Base-by-base conservation (phyloP, 768 basidiomycete genomes). In the Lenzites betulinus region DNA sequence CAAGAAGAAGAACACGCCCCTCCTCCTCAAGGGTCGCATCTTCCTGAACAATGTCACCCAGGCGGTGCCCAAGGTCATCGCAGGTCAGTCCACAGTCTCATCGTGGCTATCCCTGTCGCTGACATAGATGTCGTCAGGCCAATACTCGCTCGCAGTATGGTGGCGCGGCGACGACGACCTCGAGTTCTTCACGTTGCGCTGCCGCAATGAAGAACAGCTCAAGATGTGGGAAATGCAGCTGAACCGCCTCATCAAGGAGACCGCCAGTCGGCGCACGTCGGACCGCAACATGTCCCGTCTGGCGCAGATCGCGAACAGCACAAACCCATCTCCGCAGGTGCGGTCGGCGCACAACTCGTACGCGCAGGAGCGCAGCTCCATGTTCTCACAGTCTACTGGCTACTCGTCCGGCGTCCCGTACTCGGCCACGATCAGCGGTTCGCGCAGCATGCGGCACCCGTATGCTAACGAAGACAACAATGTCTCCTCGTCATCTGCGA, bases 41-140 rank as follows among this genome's bases (percentile, higher is more conserved):
- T 98, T 97, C 76, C 80, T 98, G 66, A 94, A 95, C 64, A 99
- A 98, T 68, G 93, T 98, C 52, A 95, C 93, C 0, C 83, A 89
- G 64, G 92, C 93, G 15, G 78, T 84, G 54, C 82, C 89, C n/a
- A 80, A 83, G 66, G 79, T 78, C 52, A 83, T 83, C 25, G 77
- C 79, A 63, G 83, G 93, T 90, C 66, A 59, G 87, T 81, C 61
- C 47, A 49, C 41, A 54, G 59, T 54, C 39, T 11, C 35, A 36
- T 60, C 62, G 62, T 49, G 50, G 30, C 50, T 38, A 11, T 5
- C 30, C 23, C 52, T 57, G 44, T 15, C 50, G 35, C 36, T 56
- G n/a, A 58, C 36, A 15, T 48, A 22, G 30, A n/a, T 33, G 53
- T 47, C 26, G 26, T 30, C 79, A 71, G 82, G 84, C 23, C 80